These are phyloP conservation scores for Fusarium fracticaudum DNA, from an alignment of 2,329 filamentous ascomycete species.

Conservation along the genomic window DNA sequence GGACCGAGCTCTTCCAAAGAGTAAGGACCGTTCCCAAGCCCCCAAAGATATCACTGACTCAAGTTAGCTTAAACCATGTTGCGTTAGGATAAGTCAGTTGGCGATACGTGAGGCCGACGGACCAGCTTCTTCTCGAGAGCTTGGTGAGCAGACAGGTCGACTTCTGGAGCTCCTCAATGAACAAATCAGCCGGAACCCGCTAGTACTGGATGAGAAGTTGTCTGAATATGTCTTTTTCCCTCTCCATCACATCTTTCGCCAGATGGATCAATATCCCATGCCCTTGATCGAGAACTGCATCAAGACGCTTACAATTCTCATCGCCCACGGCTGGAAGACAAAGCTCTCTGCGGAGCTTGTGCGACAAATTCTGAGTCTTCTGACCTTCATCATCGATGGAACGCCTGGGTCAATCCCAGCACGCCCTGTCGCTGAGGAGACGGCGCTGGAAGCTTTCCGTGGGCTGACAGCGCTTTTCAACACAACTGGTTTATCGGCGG, in stretches of 20 bases:
- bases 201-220: constrained; percentile 78
- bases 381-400: constrained; percentile 83
- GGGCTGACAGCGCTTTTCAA: constrained; percentile 74
- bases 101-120: constrained; percentile 60
- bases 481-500: constrained; percentile 62
- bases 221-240: constrained; percentile 97
- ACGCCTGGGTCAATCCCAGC: constrained; percentile 64
- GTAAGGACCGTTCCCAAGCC: constrained; percentile 17
- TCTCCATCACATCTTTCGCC: constrained; percentile 84
- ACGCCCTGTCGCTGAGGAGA: constrained; percentile 72
- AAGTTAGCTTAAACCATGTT: constrained; percentile 68
- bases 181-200: constrained; percentile 55
- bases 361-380: constrained; percentile 85
- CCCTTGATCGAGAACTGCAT: constrained; percentile 79
- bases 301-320: constrained; percentile 76
- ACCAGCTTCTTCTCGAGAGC: constrained; percentile 52
- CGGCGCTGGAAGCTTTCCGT: constrained; percentile 74
- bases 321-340: constrained; percentile 81
- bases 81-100: constrained; percentile 68
- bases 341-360: constrained; percentile 76
- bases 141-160: constrained; percentile 57
- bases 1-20: constrained; percentile 47
- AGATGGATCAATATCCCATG: constrained; percentile 76
- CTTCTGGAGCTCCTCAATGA: constrained; percentile 58
- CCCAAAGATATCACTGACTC: constrained; percentile 2